phyloP scores from a whole-genome alignment of 108 stramenopile genomes.

The Seminavis robusta region DNA sequence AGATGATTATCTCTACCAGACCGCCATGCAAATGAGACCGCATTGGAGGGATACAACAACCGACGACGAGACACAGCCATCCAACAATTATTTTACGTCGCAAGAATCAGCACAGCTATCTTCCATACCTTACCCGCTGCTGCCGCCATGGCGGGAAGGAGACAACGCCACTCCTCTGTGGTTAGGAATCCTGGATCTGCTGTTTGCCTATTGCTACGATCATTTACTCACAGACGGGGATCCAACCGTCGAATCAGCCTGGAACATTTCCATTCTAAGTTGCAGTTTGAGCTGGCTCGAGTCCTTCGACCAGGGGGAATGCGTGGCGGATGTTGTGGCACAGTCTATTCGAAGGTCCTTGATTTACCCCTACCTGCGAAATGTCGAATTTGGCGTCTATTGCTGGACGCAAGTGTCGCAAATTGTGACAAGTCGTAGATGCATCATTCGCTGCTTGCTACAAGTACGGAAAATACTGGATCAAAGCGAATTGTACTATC shows the following conservation, averaged over 20 bases:
- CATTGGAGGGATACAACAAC: conserved; percentile 40
- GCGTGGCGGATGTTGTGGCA: conserved; percentile 25
- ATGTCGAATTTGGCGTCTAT: conserved; percentile 37
- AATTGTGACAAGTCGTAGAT: conserved; percentile 51
- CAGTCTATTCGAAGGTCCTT: conserved; percentile 61
- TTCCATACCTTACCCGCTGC: conserved; percentile 50
- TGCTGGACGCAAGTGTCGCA: conserved; percentile 27
- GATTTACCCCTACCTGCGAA: conserved; percentile 89
- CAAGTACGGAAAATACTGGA: conserved; percentile 73
- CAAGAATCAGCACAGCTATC: conserved; percentile 66
- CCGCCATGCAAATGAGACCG: conserved; percentile 59
- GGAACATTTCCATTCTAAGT: conserved; percentile 84
- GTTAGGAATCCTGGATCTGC: conserved; percentile 70
- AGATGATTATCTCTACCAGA: conserved; percentile 36
- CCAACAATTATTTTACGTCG: conserved; percentile 24
- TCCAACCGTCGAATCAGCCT: conserved; percentile 88
- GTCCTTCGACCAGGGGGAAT: conserved; percentile 32
- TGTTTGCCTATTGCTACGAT: conserved; percentile 90
- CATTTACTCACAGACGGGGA: conserved; percentile 89
- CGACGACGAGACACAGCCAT: background rate
- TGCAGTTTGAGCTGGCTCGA: conserved; percentile 85
- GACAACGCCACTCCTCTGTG: conserved; percentile 11
- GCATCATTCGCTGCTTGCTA: conserved; percentile 72
- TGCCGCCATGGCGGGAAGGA: conserved; percentile 14
- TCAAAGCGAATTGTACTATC: conserved; percentile 86